These are phyloP conservation scores for Malbranchea cinnamomea DNA, from an alignment of 2,329 filamentous ascomycete species.

Conservation along the genomic window DNA sequence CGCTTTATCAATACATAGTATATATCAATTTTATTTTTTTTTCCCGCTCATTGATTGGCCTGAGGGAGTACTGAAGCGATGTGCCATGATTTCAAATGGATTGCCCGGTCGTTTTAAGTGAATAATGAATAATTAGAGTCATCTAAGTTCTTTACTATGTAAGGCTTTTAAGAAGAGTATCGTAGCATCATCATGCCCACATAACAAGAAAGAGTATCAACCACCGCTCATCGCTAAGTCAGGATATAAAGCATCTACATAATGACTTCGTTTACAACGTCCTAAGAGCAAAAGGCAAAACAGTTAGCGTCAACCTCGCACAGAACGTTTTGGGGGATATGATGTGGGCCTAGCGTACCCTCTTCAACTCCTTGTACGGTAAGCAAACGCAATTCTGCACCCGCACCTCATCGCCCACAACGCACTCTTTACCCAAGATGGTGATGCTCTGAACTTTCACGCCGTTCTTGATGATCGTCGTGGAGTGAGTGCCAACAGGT, in stretches of 20 bases:
- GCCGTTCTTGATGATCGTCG: slow-evolving; percentile 92
- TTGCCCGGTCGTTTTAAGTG: slow-evolving; percentile 1
- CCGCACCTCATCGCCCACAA: slow-evolving; percentile 80
- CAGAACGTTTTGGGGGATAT: too few species aligned
- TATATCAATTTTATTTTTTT: too few species aligned
- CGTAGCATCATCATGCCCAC: too few species aligned
- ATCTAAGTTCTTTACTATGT: too few species aligned
- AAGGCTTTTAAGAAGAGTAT: too few species aligned
- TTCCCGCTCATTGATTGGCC: too few species aligned
- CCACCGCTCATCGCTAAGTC: too few species aligned
- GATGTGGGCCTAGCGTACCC: slow-evolving; percentile 50
- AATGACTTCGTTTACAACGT: slow-evolving; percentile 59
- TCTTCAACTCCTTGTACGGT: slow-evolving; percentile 95
- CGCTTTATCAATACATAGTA: too few species aligned
- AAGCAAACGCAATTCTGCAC: slow-evolving; percentile 97
- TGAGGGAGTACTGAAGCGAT: too few species aligned
- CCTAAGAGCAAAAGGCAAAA: slow-evolving; percentile 32
- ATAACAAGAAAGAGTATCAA: too few species aligned
- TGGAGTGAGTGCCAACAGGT: slow-evolving; percentile 73
- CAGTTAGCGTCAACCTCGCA: not conserved
- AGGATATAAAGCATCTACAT: slow-evolving; percentile 39
- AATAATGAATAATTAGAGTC: not conserved
- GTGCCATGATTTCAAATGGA: too few species aligned
- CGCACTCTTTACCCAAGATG: slow-evolving; percentile 91
- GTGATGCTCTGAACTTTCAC: slow-evolving; percentile 98